Evolutionary conservation across 768 basidiomycete species (phyloP).

Genomic region (Dictyophora rubrovolvata): DNA sequence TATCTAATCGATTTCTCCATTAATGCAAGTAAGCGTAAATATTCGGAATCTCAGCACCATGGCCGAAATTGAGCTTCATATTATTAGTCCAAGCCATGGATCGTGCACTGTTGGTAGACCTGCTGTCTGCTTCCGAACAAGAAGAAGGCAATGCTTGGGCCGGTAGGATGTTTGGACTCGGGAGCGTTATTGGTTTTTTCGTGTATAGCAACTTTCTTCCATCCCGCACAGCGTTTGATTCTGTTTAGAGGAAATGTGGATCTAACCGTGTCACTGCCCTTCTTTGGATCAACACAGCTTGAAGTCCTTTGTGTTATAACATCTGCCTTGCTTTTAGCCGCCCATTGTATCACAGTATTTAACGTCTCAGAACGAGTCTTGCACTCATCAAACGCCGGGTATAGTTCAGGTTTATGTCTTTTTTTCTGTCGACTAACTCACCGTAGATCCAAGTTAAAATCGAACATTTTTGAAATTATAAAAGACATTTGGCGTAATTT

Average conservation of each 20-base stretch:
- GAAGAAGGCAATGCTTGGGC: slow-evolving; percentile 92
- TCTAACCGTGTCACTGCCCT: slow-evolving; percentile 57
- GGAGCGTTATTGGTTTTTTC: slow-evolving; percentile 81
- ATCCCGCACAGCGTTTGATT: background rate
- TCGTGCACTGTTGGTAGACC: slow-evolving; percentile 84
- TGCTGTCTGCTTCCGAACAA: slow-evolving; percentile 61
- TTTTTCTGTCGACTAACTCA: background rate
- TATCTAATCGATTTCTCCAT: slow-evolving; percentile 60
- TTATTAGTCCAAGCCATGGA: slow-evolving; percentile 74
- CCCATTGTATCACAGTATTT: slow-evolving; percentile 53
- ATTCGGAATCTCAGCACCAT: slow-evolving; percentile 1
- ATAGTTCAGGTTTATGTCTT: background rate
- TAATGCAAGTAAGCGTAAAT: slow-evolving; percentile 30
- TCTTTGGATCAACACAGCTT: slow-evolving; percentile 70
- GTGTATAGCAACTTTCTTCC: slow-evolving; percentile 43
- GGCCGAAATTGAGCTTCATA: background rate
- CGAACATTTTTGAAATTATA: slow-evolving; percentile 31
- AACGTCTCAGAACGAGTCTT: slow-evolving; percentile 70
- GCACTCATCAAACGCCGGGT: slow-evolving; percentile 28
- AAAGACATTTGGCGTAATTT: slow-evolving; percentile 65
- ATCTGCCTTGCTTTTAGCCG: slow-evolving; percentile 49
- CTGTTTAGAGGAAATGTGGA: slow-evolving; percentile 70
- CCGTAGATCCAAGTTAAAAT: slow-evolving; percentile 13
- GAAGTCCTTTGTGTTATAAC: slow-evolving; percentile 74
- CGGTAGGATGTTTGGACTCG: slow-evolving; percentile 81